A percentile compares a stretch with the other conserved stretches of the same genome.
These are phyloP conservation scores for Deinandra increscens DNA, from an alignment of 129 eudicot genomes.

Conservation along the genomic window DNA sequence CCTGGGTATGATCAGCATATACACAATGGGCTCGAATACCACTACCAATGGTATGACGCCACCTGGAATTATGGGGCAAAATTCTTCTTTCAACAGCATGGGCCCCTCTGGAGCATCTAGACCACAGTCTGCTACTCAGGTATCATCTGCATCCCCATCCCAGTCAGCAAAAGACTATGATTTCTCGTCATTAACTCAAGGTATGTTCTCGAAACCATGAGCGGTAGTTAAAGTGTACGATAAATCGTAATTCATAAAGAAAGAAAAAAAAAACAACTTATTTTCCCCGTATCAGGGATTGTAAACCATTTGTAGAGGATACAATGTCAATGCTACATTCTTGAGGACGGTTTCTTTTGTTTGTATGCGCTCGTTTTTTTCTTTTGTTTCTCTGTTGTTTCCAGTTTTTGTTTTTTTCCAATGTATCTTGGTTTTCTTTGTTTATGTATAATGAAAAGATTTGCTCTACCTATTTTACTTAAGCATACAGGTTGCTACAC, in stretches of 20 bases:
- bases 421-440: slow-evolving; percentile 20
- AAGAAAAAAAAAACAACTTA: slow-evolving; percentile 7
- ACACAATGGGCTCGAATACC: slow-evolving; percentile 48
- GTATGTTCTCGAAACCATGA: slow-evolving; percentile 78
- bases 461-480: not conserved
- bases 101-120: slow-evolving; percentile 44
- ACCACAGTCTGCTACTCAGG: slow-evolving; percentile 43
- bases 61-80: slow-evolving; percentile 46
- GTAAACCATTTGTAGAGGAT: slow-evolving; percentile 66
- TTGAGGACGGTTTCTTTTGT: slow-evolving; percentile 18
- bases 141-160: slow-evolving; percentile 51
- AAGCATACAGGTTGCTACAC: not conserved
- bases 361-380: not conserved
- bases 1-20: slow-evolving; percentile 41
- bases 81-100: slow-evolving; percentile 45
- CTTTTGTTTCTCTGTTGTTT: not conserved
- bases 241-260: slow-evolving; percentile 31
- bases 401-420: not conserved
- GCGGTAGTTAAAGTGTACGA: slow-evolving; percentile 36
- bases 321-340: slow-evolving; percentile 23
- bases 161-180: slow-evolving; percentile 77
- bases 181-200: slow-evolving; percentile 96
- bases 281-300: slow-evolving; percentile 38
- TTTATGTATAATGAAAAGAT: slow-evolving; percentile 8
- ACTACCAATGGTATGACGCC: slow-evolving; percentile 53